Conservation (phyloP, 257 asterid genomes). For the Rhazya stricta region DNA sequence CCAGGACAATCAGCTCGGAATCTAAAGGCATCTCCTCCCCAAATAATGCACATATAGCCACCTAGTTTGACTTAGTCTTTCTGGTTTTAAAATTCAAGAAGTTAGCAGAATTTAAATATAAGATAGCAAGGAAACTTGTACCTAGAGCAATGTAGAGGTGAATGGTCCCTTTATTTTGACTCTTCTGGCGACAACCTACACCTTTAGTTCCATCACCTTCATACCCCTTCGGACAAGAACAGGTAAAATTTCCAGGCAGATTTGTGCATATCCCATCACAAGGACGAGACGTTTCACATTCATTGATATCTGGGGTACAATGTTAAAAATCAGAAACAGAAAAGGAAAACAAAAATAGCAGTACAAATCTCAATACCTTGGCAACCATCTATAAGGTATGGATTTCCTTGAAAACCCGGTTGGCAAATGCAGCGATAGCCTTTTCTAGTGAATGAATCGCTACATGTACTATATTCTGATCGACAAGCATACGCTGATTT, state of each 20-base stretch:
- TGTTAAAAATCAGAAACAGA: not conserved
- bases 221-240: slow-evolving; percentile 24
- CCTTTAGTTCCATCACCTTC: slow-evolving; percentile 20
- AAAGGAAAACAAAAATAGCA: not conserved
- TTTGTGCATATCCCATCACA: slow-evolving; percentile 21
- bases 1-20: no score
- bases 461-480: slow-evolving; percentile 20
- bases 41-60: no score
- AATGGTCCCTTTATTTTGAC: not conserved
- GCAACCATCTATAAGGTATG: slow-evolving; percentile 35
- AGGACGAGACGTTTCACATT: slow-evolving; percentile 12
- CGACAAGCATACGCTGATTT: slow-evolving; percentile 24
- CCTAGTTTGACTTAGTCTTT: no score
- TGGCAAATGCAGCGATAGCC: slow-evolving; percentile 26
- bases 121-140: not conserved
- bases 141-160: slow-evolving; percentile 19
- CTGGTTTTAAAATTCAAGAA: no score
- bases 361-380: slow-evolving; percentile 18
- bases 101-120: not conserved
- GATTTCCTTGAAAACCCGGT: slow-evolving; percentile 32
- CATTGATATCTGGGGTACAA: slow-evolving; percentile 24
- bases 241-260: slow-evolving; percentile 9
- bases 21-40: no score
- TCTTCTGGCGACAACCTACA: slow-evolving; percentile 15
- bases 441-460: slow-evolving; percentile 6